Conservation (phyloP, 176 grass and related monocot species). For the Bromus sterilis region DNA sequence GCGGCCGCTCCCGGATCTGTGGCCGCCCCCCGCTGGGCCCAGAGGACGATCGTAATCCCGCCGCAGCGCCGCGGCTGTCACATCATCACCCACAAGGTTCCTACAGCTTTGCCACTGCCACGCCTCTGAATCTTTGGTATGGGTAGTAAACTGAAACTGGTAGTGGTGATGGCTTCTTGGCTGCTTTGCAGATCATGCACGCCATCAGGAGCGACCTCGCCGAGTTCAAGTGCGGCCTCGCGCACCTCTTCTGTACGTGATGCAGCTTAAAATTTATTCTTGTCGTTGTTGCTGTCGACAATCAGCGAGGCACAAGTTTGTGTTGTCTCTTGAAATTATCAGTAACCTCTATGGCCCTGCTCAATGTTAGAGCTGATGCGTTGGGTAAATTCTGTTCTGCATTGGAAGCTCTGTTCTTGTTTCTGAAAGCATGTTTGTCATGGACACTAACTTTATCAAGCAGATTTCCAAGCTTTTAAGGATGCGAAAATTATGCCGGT, state of each 20-base stretch:
- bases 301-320: neutral
- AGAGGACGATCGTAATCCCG: slow-evolving; percentile 84
- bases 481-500: neutral
- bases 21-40: slow-evolving; percentile 67
- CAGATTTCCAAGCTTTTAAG: neutral
- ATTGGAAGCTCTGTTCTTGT: neutral
- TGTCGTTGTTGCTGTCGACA: no score
- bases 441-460: neutral
- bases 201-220: slow-evolving; percentile 71
- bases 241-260: slow-evolving; percentile 85
- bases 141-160: neutral
- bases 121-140: neutral
- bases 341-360: neutral
- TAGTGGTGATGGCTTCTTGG: neutral
- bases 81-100: slow-evolving; percentile 72
- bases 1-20: slow-evolving; percentile 24
- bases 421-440: neutral
- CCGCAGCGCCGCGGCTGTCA: slow-evolving; percentile 83
- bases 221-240: slow-evolving; percentile 78
- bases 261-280: neutral
- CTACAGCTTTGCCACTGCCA: neutral
- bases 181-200: slow-evolving; percentile 46
- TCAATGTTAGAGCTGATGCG: no score
- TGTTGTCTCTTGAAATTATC: neutral
- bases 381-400: neutral